phyloP scores from a whole-genome alignment of 2,329 filamentous ascomycete species.

The Arthrobotrys sphaeroides region DNA sequence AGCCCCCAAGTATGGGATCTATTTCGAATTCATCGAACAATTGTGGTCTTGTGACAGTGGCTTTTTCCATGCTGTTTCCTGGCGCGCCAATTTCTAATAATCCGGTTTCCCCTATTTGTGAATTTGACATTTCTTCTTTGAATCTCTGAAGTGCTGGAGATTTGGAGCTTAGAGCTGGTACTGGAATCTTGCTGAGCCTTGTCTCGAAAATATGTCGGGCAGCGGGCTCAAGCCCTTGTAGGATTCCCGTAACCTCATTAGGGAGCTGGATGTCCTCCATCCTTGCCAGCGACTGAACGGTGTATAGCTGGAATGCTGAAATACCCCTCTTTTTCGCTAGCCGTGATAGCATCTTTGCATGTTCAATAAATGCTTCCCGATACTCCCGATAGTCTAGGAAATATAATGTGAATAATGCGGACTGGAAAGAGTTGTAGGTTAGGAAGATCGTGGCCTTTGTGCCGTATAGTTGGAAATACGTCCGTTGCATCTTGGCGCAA shows the following conservation, averaged over 20 bases:
- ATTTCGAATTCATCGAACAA: conserved; percentile 33
- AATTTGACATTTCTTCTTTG: conserved; percentile 28
- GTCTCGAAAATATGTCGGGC: conserved; percentile 3
- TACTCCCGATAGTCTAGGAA: conserved; percentile 36
- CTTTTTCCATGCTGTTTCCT: background rate
- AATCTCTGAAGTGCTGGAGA: conserved; percentile 27
- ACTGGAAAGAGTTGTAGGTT: conserved; percentile 43
- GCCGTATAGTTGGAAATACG: conserved; percentile 37
- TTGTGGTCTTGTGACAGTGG: conserved; percentile 11
- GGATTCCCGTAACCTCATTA: conserved; percentile 9
- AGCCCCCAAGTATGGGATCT: conserved; percentile 37
- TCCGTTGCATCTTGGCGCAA: conserved; percentile 21
- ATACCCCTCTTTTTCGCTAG: conserved; percentile 29
- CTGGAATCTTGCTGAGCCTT: conserved; percentile 15
- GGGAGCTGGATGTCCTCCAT: conserved; percentile 34
- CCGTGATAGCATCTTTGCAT: conserved; percentile 25
- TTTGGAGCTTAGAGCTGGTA: conserved; percentile 29
- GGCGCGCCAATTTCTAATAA: background rate
- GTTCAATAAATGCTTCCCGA: conserved; percentile 30
- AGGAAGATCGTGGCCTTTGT: conserved; percentile 25
- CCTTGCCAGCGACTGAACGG: conserved; percentile 21
- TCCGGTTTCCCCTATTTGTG: background rate
- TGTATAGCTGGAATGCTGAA: conserved; percentile 30
- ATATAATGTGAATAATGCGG: conserved; percentile 25
- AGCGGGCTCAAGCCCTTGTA: conserved; percentile 10